A percentile compares a stretch with the other conserved stretches of the same genome.
Evolutionary conservation across 495 filamentous ascomycete genomes (phyloP).

Genomic region (Podospora comata): DNA sequence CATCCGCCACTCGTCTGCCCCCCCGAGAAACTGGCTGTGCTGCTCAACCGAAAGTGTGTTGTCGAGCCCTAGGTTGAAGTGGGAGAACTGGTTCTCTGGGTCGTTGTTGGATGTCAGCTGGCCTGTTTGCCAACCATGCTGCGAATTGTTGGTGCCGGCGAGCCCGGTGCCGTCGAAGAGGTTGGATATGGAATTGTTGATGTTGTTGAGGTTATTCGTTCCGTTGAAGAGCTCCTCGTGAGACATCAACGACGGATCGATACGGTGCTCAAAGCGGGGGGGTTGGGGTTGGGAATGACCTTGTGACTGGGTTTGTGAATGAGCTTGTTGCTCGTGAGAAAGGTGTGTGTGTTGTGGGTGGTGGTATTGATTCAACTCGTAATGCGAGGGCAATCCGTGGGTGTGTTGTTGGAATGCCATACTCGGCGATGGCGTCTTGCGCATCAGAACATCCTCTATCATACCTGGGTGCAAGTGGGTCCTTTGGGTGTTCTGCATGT

Average conservation of each 20-base stretch:
- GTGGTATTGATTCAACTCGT: slow-evolving; percentile 23
- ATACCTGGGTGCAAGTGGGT: slow-evolving; percentile 35
- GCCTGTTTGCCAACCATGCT: slow-evolving; percentile 20
- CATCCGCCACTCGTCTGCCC: slow-evolving; percentile 32
- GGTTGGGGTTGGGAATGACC: slow-evolving; percentile 19
- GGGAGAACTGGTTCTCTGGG: slow-evolving; percentile 23
- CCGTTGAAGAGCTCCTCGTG: slow-evolving; percentile 18
- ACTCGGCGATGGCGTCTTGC: slow-evolving; percentile 43
- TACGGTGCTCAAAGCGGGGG: slow-evolving; percentile 27
- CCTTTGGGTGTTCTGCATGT: slow-evolving; percentile 34
- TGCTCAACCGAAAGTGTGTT: slow-evolving; percentile 30
- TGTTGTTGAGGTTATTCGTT: slow-evolving; percentile 15
- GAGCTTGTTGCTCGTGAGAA: slow-evolving; percentile 15
- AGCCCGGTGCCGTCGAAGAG: slow-evolving; percentile 11
- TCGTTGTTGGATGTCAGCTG: slow-evolving; percentile 23
- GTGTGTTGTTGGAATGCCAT: slow-evolving; percentile 28
- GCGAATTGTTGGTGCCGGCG: slow-evolving; percentile 2
- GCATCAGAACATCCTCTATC: slow-evolving; percentile 54
- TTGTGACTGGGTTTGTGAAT: slow-evolving; percentile 21
- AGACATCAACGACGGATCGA: slow-evolving; percentile 30
- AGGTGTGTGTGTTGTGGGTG: slow-evolving; percentile 14
- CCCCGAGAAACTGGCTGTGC: slow-evolving; percentile 21
- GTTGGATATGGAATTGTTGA: slow-evolving; percentile 8
- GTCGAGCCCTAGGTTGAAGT: slow-evolving; percentile 22
- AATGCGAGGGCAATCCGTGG: slow-evolving; percentile 23